phyloP scores from a whole-genome alignment of 441 rosid species.

The Gossypium aridum region DNA sequence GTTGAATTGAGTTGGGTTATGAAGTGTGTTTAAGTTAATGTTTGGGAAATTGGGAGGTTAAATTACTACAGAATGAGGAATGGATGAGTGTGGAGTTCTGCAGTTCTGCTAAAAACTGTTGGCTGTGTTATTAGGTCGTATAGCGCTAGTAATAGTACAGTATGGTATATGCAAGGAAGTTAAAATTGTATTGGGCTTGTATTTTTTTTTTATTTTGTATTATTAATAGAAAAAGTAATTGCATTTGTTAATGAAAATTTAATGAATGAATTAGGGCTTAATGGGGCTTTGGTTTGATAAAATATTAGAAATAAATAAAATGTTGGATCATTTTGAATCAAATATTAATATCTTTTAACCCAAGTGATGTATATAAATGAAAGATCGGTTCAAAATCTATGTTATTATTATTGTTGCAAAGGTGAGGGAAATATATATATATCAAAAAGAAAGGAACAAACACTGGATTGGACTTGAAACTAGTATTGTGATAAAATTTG shows the following conservation, averaged over 20 bases:
- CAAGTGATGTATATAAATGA: too few species aligned
- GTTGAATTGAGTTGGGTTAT: conserved; percentile 32
- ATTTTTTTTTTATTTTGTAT: neutral
- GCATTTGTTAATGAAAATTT: neutral
- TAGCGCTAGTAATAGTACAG: neutral
- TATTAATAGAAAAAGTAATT: neutral
- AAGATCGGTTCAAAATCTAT: too few species aligned
- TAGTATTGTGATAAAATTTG: neutral
- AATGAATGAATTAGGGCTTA: neutral
- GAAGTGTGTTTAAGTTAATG: conserved; percentile 30
- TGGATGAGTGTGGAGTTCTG: neutral
- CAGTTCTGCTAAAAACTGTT: neutral
- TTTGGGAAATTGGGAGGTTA: conserved; percentile 18
- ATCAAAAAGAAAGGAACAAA: neutral
- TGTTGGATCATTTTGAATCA: too few species aligned
- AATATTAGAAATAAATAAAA: too few species aligned
- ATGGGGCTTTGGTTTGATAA: too few species aligned
- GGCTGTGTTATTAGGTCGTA: neutral
- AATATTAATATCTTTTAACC: too few species aligned
- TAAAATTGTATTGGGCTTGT: neutral
- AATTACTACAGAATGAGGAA: conserved; percentile 14
- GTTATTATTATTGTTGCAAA: too few species aligned
- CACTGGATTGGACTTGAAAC: neutral
- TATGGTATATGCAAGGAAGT: neutral
- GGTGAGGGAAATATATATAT: neutral